Percentiles rank a stretch among this genome's conserved stretches.
Evolutionary conservation across 169 alveolate genomes (phyloP).

Genomic region (Perkinsus olseni): DNA sequence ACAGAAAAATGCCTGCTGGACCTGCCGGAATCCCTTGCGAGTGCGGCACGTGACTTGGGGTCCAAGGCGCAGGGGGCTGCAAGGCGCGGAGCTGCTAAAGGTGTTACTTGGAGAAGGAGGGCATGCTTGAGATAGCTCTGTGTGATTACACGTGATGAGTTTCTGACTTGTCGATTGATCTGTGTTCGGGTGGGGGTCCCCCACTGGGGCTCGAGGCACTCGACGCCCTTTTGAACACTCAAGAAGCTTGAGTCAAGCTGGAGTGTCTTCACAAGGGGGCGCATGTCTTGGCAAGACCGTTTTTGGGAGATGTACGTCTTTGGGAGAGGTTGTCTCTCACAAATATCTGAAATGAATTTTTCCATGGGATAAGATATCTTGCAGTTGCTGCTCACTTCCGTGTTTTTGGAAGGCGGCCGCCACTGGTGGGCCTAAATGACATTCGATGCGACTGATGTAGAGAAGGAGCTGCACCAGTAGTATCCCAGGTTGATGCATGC

Average conservation of each 20-base stretch:
- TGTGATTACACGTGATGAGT: not conserved
- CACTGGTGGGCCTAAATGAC: not conserved
- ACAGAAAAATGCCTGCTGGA: not conserved
- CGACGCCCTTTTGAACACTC: too few relatives aligned
- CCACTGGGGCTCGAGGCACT: too few relatives aligned
- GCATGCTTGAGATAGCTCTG: not conserved
- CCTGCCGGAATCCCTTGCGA: not conserved
- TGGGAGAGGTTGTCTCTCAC: too few relatives aligned
- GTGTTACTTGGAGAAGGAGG: not conserved
- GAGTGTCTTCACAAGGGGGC: too few relatives aligned
- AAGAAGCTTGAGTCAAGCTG: too few relatives aligned
- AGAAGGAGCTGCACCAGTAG: not conserved
- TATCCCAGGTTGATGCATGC: not conserved
- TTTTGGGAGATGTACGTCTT: too few relatives aligned
- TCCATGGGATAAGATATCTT: not conserved
- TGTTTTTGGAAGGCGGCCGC: too few relatives aligned
- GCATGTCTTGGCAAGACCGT: too few relatives aligned
- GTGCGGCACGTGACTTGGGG: not conserved
- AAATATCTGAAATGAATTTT: too few relatives aligned
- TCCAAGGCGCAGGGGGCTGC: not conserved
- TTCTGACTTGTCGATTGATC: not conserved
- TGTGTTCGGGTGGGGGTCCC: too few relatives aligned
- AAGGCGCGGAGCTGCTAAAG: not conserved
- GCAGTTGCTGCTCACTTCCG: not conserved
- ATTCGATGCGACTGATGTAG: not conserved